Evolutionary conservation across 805 yeast species (phyloP), one percentile per base, ranked within the genome.

Genomic region (Scheffersomyces coipomensis): DNA sequence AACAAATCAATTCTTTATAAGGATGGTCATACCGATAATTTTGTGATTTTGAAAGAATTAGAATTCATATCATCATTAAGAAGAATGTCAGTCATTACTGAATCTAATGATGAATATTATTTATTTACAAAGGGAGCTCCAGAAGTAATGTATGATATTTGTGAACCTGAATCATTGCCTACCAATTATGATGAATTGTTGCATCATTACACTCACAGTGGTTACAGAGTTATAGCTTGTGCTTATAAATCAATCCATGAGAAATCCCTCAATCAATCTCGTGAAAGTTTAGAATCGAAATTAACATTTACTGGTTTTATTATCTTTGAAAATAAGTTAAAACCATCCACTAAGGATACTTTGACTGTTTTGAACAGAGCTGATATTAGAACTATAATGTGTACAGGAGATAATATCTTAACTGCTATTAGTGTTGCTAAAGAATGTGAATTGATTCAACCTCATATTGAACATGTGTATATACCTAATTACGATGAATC

Each of bases 361-460:
- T 70, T 93, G 35, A 47, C 60, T 10, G 73, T 78, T 42, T 68
- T 93, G 35, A 66, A 68, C 17, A 71, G 69, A 5, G 97, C 99
- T 0, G 71, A 78, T 17, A 74, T 93, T 35, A 72, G 97, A 49
- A 86, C 93, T 0, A 68, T 89, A 21, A 93, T 93, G 99, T 93
- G 99, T 61, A 93, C 99, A 0, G 99, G 99, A 38, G 99, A 93
- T 60, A 93, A 93, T 56, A 79, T 93, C 15, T 67, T 93, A 40
- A 93, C 99, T 0, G 99, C 98, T 0, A 78, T 93, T 16, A 86
- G 96, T 61, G 99, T 93, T 13, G 96, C 86, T 3, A 75, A 80
- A 43, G 97, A 91, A 54, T 87, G 95, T 56, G 82, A 79, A 2
- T 68, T 93, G 45, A 62, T 93, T 9, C 60, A 60, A 3, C 70